phyloP scores from a whole-genome alignment of 2,329 filamentous ascomycete species.

The Aspergillus sp. region DNA sequence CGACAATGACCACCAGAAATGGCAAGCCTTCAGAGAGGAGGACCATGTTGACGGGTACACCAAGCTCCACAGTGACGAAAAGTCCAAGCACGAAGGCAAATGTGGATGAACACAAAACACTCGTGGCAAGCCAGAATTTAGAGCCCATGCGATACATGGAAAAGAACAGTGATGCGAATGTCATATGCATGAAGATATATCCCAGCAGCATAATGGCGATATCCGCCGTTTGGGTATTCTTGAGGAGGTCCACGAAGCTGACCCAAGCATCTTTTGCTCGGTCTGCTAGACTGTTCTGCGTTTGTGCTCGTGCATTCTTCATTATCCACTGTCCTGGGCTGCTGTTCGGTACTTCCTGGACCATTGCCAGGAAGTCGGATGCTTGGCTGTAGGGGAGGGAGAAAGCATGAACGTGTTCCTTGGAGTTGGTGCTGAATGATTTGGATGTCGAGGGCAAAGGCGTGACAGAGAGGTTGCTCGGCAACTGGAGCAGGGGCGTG shows the following conservation, averaged over 20 bases:
- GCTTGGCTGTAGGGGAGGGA: slow-evolving; percentile 74
- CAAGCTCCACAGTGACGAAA: slow-evolving; percentile 86
- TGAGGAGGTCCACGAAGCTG: slow-evolving; percentile 75
- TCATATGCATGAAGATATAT: slow-evolving; percentile 96
- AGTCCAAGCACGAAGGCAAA: slow-evolving; percentile 96
- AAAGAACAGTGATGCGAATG: slow-evolving; percentile 96
- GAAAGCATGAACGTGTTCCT: slow-evolving; percentile 83
- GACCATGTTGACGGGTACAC: slow-evolving; percentile 90
- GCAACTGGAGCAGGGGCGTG: not conserved
- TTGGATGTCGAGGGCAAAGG: slow-evolving; percentile 64
- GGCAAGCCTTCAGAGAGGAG: slow-evolving; percentile 92
- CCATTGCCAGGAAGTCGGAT: slow-evolving; percentile 70
- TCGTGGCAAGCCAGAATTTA: slow-evolving; percentile 94
- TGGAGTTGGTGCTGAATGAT: slow-evolving; percentile 77
- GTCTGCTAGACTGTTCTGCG: slow-evolving; percentile 64
- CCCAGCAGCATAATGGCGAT: slow-evolving; percentile 97
- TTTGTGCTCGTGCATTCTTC: slow-evolving; percentile 74
- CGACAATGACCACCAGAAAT: slow-evolving; percentile 97
- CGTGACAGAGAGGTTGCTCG: not conserved
- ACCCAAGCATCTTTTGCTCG: slow-evolving; percentile 82
- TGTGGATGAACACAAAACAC: slow-evolving; percentile 86
- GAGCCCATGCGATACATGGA: slow-evolving; percentile 96
- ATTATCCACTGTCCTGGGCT: slow-evolving; percentile 76
- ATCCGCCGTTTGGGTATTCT: slow-evolving; percentile 92
- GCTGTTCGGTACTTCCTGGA: slow-evolving; percentile 80